These are phyloP conservation scores for Fragilaria crotonensis DNA, from an alignment of 108 stramenopile genomes.

Conservation along the genomic window DNA sequence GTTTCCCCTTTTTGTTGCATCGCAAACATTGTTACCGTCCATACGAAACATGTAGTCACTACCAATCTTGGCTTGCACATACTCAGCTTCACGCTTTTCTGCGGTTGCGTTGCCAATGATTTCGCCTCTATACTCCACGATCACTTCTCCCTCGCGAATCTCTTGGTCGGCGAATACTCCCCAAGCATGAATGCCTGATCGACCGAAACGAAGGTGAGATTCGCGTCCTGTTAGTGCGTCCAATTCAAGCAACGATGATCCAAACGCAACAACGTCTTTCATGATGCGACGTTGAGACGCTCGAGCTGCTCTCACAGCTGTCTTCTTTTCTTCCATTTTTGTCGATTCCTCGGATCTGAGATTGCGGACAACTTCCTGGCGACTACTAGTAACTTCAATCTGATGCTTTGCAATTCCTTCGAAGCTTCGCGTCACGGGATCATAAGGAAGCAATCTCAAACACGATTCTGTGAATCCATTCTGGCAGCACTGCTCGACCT, in stretches of 20 bases:
- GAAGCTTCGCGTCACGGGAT: no score
- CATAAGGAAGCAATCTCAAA: no score
- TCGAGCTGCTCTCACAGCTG: constrained; percentile 48
- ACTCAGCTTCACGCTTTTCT: constrained; percentile 82
- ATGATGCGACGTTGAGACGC: constrained; percentile 66
- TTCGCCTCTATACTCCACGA: constrained; percentile 93
- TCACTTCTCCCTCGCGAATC: constrained; percentile 62
- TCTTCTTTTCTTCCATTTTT: constrained; percentile 32
- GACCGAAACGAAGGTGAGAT: constrained; percentile 56
- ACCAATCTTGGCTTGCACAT: constrained; percentile 78
- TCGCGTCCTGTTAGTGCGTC: constrained; percentile 64
- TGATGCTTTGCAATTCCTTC: no score
- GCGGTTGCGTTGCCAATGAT: constrained; percentile 83
- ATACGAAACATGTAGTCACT: constrained; percentile 96
- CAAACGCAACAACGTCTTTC: constrained; percentile 44
- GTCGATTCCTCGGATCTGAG: constrained; percentile 8
- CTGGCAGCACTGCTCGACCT: no score
- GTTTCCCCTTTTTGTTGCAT: constrained; percentile 81
- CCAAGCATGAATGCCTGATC: constrained; percentile 75
- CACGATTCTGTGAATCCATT: no score
- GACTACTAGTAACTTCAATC: neutral
- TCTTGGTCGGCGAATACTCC: constrained; percentile 71
- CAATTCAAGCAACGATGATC: constrained; percentile 19
- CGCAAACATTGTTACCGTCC: constrained; percentile 70
- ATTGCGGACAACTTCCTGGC: constrained; percentile 1